Evolutionary conservation across 345 rosid species (phyloP), one percentile per base, ranked within the genome.

Genomic region (Eucalyptus leucophloia): DNA sequence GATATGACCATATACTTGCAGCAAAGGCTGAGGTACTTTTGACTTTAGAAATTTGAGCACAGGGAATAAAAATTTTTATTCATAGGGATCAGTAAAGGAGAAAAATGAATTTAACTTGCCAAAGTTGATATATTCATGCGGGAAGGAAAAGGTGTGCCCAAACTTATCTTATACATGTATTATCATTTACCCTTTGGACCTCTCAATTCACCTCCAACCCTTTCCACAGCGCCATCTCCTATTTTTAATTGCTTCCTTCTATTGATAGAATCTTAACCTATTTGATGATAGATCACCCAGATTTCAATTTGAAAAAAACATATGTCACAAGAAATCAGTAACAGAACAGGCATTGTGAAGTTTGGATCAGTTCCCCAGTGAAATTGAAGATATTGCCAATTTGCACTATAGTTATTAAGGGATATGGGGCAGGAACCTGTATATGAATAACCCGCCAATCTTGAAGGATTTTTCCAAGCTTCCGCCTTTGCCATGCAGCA

Each of bases 401-500:
- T 82, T 32, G 60, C n/a, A 53, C 15, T 7, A 8, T 2, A 49
- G 49, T 14, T 32, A 47, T 44, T 49, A 69, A 72, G 86, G 88
- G 60, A 88, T 87, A 86, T 44, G 69, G 12, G 88, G 83, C 87
- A 67, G 85, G 90, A 60, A 96, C 99, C 99, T 97, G 99, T 49
- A 95, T 92, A 89, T 90, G 92, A 89, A 96, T 93, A 91, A 95
- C 92, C 88, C 98, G 97, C 99, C 99, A 98, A 92, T 98, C 99
- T 91, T 97, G 98, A 89, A 98, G 93, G 89, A 96, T 93, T 93
- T 98, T 98, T 87, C 99, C 99, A 86, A 98, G 99, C 92, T 97
- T 97, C 87, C 99, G 98, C 94, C 99, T 97, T 94, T 98, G 99
- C 99, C 99, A 98, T 56, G 99, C 96, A 94, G 96, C 91, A 94